Evolutionary conservation across 139 green algal genomes (phyloP).

Genomic region (Helicosporidium sp.): DNA sequence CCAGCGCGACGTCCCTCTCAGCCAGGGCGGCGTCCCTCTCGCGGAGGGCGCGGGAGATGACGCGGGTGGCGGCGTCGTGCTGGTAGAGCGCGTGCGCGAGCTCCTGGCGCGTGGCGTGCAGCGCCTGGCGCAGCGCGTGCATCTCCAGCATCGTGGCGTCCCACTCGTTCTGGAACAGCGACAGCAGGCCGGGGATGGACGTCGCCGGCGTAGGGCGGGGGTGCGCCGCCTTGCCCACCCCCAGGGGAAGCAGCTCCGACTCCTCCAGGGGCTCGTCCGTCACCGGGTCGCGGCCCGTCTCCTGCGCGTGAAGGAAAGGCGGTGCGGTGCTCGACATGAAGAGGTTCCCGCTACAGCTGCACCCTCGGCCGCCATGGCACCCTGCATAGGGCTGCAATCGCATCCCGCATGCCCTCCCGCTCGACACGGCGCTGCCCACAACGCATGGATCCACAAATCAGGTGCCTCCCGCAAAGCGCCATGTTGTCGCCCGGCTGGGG

Average conservation of each 20-base stretch:
- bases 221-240: conserved; percentile 47
- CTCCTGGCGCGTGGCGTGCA: conserved; percentile 59
- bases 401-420: too few relatives aligned
- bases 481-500: too few relatives aligned
- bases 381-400: too few relatives aligned
- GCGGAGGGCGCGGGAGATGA: conserved; percentile 18
- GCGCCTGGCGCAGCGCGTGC: conserved; percentile 50
- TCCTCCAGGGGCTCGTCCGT: conserved; percentile 40
- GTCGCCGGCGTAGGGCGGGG: conserved; percentile 51
- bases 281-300: conserved; percentile 70
- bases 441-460: too few relatives aligned
- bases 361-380: too few relatives aligned
- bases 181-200: conserved; percentile 79
- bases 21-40: conserved; percentile 47
- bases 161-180: conserved; percentile 90
- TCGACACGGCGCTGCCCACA: too few relatives aligned
- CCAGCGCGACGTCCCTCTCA: conserved; percentile 30
- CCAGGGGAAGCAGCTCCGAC: conserved; percentile 71
- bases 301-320: too few relatives aligned
- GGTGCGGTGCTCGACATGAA: too few relatives aligned
- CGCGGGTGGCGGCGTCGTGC: conserved; percentile 66
- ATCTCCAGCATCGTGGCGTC: conserved; percentile 79
- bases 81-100: conserved; percentile 82
- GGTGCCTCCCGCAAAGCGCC: too few relatives aligned
- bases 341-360: too few relatives aligned